Base-by-base conservation (phyloP, 805 yeast species). In the Lachancea sp. region DNA sequence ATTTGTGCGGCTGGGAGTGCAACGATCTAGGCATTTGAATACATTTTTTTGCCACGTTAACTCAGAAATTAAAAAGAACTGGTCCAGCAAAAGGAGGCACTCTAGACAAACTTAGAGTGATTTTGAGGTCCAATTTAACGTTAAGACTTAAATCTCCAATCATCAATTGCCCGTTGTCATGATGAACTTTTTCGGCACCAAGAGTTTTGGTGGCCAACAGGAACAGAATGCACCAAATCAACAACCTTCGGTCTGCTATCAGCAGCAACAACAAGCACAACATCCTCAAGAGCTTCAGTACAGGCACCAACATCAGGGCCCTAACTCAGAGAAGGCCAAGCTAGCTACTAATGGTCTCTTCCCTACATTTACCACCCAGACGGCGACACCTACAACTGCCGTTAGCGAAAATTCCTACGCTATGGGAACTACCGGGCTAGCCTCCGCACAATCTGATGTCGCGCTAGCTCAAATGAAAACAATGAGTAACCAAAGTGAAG, bases 301-400 rank as follows among this genome's bases (percentile, higher is more conserved):
- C 35, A 47, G 49, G 44, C 49, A 42, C 35, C 41, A 49, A 43
- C 41, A 51, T 37, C 44, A 44, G 16, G 44, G 51, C 35, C 41
- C 50, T 37, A 15, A 15, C 27, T 19, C 45, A 9, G 45, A 41
- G 16, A 41, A 41, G 15, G 22, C 51, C 22, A 10, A 25, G 18
- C 16, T 38, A 8, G 4, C 44, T 47, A 19, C 37, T 3, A 47
- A 47, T 16, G 55, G 51, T 46, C 60, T 57, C 18, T 58, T 66
- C 31, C 67, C 70, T 10, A 66, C 59, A 41, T 63, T 77, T 45
- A 49, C 62, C 5, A 49, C 58, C 68, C 77, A 50, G 70, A 70
- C 32, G 1, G 70, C 79, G 1, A 70, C 79, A 4, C 85, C 90
- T 16, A 82, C 91, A 2, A 82, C 85, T 2, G 89, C 89, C 0